Evolutionary conservation across 208 protist genomes (phyloP).

Genomic region (Trypanosoma brucei): DNA sequence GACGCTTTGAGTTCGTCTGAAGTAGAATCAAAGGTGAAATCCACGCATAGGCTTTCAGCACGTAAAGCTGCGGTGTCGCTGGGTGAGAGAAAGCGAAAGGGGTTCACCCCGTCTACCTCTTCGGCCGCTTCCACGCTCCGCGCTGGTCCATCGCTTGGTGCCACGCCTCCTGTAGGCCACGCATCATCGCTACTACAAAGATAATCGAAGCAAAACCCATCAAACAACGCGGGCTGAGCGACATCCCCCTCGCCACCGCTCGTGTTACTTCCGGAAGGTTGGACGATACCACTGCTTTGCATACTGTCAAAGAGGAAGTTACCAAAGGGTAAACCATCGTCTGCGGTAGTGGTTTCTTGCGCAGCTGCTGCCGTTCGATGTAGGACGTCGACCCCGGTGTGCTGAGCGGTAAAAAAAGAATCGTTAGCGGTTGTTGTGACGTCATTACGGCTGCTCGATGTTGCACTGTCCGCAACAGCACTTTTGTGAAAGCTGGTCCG

Average conservation of each 20-base stretch:
- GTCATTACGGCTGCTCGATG: neutral
- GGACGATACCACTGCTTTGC: neutral
- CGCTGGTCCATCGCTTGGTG: neutral
- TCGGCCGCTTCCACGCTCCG: neutral
- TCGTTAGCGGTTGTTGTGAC: neutral
- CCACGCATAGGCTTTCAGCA: neutral
- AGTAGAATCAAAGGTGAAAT: slow-evolving; percentile 1
- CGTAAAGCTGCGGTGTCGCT: slow-evolving; percentile 1
- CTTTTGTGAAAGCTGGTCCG: no score
- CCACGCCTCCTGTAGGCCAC: slow-evolving; percentile 7
- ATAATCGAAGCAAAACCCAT: slow-evolving; percentile 25
- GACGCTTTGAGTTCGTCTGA: no score
- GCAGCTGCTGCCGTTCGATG: neutral
- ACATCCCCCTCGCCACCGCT: slow-evolving; percentile 1
- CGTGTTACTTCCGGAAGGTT: neutral
- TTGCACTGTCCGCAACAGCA: no score
- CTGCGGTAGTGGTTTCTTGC: neutral
- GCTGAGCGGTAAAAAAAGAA: neutral
- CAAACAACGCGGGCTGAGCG: slow-evolving; percentile 12
- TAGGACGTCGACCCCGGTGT: neutral
- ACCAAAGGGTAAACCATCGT: slow-evolving; percentile 13
- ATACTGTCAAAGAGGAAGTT: slow-evolving; percentile 25
- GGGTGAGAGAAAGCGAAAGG: slow-evolving; percentile 19
- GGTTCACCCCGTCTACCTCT: neutral
- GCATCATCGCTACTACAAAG: slow-evolving; percentile 12